These are phyloP conservation scores for Xerocomus amazonicus DNA, from an alignment of 1,284 basidiomycete species.

Conservation along the genomic window DNA sequence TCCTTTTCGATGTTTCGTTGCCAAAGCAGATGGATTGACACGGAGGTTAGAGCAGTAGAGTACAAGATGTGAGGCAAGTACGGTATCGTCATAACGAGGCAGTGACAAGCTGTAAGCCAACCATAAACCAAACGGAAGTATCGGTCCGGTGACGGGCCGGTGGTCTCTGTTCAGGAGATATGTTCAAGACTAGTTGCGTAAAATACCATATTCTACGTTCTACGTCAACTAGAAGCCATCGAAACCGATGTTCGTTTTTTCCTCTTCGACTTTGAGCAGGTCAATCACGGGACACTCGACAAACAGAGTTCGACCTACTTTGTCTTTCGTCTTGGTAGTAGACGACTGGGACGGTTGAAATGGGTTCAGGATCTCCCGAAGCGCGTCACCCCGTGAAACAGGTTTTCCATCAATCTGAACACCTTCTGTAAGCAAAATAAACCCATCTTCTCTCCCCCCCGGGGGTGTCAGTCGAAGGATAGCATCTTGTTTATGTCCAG, in stretches of 20 bases:
- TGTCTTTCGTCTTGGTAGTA: conserved; percentile 13
- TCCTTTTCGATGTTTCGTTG: conserved; percentile 46
- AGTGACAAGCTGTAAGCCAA: too few species aligned
- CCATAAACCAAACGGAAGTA: too few species aligned
- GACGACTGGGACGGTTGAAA: conserved; percentile 6
- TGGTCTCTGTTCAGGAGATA: too few species aligned
- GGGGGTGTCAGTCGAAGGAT: conserved; percentile 17
- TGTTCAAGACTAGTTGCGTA: too few species aligned
- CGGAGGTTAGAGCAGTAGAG: conserved; percentile 56
- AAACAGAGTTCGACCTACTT: conserved; percentile 12
- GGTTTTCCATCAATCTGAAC: conserved; percentile 24
- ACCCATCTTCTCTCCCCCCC: conserved; percentile 18
- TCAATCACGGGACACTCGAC: conserved; percentile 5
- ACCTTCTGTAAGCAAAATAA: conserved; percentile 23
- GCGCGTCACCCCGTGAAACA: conserved; percentile 19
- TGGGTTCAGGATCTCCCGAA: conserved; percentile 20
- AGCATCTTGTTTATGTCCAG: conserved; percentile 19
- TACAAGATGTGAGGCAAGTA: conserved; percentile 53
- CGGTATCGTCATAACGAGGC: conserved; percentile 22
- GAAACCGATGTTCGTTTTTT: conserved; percentile 12
- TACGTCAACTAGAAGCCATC: conserved; percentile 4
- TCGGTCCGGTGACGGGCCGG: too few species aligned
- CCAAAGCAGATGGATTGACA: conserved; percentile 59
- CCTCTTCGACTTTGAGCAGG: conserved; percentile 16
- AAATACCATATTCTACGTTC: conserved; percentile 1